Conservation (phyloP, 495 filamentous ascomycete genomes). For the Sphaerosporella brunnea region DNA sequence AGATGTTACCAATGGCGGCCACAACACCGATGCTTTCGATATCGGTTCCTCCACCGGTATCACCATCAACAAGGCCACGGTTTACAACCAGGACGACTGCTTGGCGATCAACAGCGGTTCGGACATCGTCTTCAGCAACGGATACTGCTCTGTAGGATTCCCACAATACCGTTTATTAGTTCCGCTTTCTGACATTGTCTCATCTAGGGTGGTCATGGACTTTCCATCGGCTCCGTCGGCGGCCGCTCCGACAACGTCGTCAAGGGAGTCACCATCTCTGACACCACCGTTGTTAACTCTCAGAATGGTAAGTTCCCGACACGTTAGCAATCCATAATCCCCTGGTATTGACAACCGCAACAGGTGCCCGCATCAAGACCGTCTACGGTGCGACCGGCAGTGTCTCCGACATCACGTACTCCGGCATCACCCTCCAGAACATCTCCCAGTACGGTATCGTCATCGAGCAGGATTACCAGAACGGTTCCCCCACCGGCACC, state of each 20-base stretch:
- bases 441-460: constrained; percentile 47
- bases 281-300: constrained; percentile 37
- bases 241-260: constrained; percentile 45
- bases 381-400: constrained; percentile 38
- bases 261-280: constrained; percentile 35
- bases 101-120: constrained; percentile 44
- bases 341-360: background rate
- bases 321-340: background rate
- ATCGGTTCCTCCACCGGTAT: constrained; percentile 34
- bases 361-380: constrained; percentile 44
- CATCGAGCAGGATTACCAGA: constrained; percentile 53
- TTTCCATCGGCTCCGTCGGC: constrained; percentile 51
- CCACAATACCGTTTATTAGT: background rate
- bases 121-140: constrained; percentile 14
- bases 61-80: constrained; percentile 37
- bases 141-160: constrained; percentile 9
- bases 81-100: constrained; percentile 49
- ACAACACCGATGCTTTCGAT: constrained; percentile 55
- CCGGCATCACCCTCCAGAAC: constrained; percentile 37
- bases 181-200: background rate
- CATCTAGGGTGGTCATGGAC: constrained; percentile 41
- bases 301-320: constrained; percentile 30
- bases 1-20: constrained; percentile 31
- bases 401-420: constrained; percentile 43
- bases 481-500: constrained; percentile 41